Conservation (phyloP, 805 yeast genomes). For the Candida ovalis region DNA sequence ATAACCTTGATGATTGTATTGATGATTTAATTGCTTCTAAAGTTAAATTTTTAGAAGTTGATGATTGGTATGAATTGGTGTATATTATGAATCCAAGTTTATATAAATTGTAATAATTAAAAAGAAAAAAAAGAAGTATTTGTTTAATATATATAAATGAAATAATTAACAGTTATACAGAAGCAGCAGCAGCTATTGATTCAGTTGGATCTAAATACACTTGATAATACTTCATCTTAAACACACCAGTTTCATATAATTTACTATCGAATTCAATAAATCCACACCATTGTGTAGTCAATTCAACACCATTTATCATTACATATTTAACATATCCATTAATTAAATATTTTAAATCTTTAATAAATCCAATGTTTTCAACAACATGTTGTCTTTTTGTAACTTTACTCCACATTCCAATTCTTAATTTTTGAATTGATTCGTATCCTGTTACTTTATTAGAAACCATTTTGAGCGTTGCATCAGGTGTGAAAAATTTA, state of each 20-base stretch:
- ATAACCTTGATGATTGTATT: conserved; percentile 14
- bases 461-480: conserved; percentile 11
- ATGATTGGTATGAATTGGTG: conserved; percentile 18
- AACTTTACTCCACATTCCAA: conserved; percentile 16
- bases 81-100: conserved; percentile 8
- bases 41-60: conserved; percentile 16
- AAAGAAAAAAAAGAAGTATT: not conserved
- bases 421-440: conserved; percentile 8
- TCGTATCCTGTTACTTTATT: conserved; percentile 3
- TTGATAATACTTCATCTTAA: conserved; percentile 14
- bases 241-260: not conserved
- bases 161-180: not conserved
- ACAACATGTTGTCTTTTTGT: conserved; percentile 15
- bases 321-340: conserved; percentile 14
- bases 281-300: conserved; percentile 14
- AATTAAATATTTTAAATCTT: conserved; percentile 7
- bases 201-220: conserved; percentile 14
- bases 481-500: conserved; percentile 6
- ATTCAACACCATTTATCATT: conserved; percentile 9
- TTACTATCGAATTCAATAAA: conserved; percentile 6
- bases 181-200: conserved; percentile 5
- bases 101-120: conserved; percentile 5
- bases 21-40: not conserved
- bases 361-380: conserved; percentile 6
- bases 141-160: not conserved